phyloP scores from a whole-genome alignment of 495 filamentous ascomycete species.

The Paragyromitra xinjiangensis region DNA sequence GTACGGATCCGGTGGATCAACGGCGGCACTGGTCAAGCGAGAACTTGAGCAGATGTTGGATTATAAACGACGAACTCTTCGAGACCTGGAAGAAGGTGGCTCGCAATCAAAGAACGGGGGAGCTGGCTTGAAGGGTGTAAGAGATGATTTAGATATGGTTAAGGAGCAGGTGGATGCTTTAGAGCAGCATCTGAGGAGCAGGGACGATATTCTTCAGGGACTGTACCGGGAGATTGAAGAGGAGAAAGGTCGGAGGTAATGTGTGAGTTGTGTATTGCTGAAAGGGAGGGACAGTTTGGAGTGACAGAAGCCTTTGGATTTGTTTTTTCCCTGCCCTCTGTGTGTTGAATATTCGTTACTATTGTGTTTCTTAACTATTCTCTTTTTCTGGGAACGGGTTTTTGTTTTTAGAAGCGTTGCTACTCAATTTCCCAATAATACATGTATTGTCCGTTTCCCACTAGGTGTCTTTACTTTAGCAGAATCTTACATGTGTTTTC shows the following conservation, averaged over 20 bases:
- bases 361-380: conserved; percentile 4
- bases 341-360: conserved; percentile 8
- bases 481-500: neutral
- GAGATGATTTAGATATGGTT: conserved; percentile 76
- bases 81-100: conserved; percentile 80
- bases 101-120: conserved; percentile 67
- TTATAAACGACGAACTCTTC: conserved; percentile 73
- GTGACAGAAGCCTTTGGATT: neutral
- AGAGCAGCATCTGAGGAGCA: conserved; percentile 70
- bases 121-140: conserved; percentile 68
- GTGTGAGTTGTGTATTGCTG: conserved; percentile 9
- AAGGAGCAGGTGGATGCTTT: conserved; percentile 77
- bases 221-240: conserved; percentile 70
- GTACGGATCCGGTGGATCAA: conserved; percentile 60
- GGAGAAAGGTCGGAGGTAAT: conserved; percentile 63
- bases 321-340: conserved; percentile 9
- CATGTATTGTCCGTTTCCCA: neutral
- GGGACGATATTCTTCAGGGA: conserved; percentile 69
- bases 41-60: conserved; percentile 91
- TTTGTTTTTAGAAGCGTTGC: conserved; percentile 14
- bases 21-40: conserved; percentile 86
- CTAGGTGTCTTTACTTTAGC: neutral
- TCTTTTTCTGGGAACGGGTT: conserved; percentile 12
- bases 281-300: conserved; percentile 3
- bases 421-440: conserved; percentile 22